Evolutionary conservation across 2,329 filamentous ascomycete species (phyloP), one percentile per base, ranked within the genome.

Genomic region (Elsinoe perseae): DNA sequence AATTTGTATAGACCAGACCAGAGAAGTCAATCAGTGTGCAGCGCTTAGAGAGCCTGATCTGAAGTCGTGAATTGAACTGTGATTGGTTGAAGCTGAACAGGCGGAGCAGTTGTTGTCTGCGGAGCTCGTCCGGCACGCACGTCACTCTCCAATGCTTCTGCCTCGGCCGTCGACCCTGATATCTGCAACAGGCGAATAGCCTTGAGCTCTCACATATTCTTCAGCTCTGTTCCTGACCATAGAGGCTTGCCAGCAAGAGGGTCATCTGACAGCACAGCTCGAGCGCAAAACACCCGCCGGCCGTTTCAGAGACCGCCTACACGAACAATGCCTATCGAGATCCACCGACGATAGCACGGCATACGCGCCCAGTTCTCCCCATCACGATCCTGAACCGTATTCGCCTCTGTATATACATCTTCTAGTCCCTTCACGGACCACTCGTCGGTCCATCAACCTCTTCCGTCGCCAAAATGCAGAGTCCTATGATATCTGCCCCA

Each of bases 401-500:
- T 34, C 48, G 28, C 48, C 23, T 30, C 10, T 32, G 21, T 48
- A 48, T 48, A 48, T 48, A 21, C 20, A 12, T 20, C 18, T 20
- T 10, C 4, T 23, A 20, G 16, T 23, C 40, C 10, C 40, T 1
- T 12, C 20, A 44, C 9, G 3, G 8, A 25, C 40, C 40, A 18
- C 20, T 44, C 40, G 25, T 21, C 20, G 40, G 63, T 63, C 16
- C 28, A 14, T 28, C 2, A 12, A 7, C 14, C 16, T 25, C 21
- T n/a, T 5, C 16, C 16, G 30, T 50, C 28, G 30, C 48, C 58
- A 90, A 89, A 85, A 80, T 87, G 71, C 87, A 95, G 77, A 85
- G 89, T 63, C 91, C 91, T 60, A 97, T 97, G 92, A 85, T 97
- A 65, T 95, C 90, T 65, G 85, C 86, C 80, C 92, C 92, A 69